A percentile compares a stretch with the other conserved stretches of the same genome.
These are phyloP conservation scores for Chlamydomonas sphaeroides DNA, from an alignment of 139 green algal species.

Conservation along the genomic window DNA sequence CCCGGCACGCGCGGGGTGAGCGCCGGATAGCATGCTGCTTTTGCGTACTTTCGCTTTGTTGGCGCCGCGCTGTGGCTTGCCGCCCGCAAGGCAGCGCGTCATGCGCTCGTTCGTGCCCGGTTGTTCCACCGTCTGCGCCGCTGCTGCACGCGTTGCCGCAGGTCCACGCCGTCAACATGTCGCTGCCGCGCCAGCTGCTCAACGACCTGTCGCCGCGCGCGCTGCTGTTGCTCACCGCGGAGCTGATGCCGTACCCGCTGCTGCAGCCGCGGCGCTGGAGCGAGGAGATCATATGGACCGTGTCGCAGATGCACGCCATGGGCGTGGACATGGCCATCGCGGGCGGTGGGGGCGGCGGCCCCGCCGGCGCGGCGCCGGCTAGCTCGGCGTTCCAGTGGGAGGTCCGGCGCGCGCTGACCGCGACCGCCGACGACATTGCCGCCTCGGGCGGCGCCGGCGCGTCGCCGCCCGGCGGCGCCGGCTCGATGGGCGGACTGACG, in stretches of 20 bases:
- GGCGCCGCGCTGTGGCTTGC: no score
- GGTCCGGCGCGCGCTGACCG: constrained; percentile 23
- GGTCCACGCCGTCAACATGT: constrained; percentile 41
- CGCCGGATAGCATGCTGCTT: no score
- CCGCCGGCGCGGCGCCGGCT: not conserved
- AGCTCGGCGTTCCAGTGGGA: constrained; percentile 32
- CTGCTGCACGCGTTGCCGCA: not conserved
- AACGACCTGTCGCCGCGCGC: constrained; percentile 33
- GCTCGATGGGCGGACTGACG: not conserved
- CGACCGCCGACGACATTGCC: constrained; percentile 26
- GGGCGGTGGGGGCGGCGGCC: no score
- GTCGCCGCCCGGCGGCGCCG: constrained; percentile 6
- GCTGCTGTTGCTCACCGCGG: constrained; percentile 36
- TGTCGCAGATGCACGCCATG: constrained; percentile 38
- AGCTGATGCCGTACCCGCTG: constrained; percentile 30
- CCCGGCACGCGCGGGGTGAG: no score
- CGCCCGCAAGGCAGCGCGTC: no score
- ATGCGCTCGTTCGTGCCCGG: no score
- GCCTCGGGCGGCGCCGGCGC: constrained; percentile 4
- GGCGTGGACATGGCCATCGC: constrained; percentile 15
- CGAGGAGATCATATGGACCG: constrained; percentile 33
- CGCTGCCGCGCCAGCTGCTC: constrained; percentile 37
- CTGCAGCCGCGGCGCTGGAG: constrained; percentile 41
- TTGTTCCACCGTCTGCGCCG: no score
- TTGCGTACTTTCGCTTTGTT: no score